A percentile compares a stretch with the other conserved stretches of the same genome.
These are phyloP conservation scores for Penicillium sclerotiorum DNA, from an alignment of 2,329 filamentous ascomycete species.

Conservation along the genomic window DNA sequence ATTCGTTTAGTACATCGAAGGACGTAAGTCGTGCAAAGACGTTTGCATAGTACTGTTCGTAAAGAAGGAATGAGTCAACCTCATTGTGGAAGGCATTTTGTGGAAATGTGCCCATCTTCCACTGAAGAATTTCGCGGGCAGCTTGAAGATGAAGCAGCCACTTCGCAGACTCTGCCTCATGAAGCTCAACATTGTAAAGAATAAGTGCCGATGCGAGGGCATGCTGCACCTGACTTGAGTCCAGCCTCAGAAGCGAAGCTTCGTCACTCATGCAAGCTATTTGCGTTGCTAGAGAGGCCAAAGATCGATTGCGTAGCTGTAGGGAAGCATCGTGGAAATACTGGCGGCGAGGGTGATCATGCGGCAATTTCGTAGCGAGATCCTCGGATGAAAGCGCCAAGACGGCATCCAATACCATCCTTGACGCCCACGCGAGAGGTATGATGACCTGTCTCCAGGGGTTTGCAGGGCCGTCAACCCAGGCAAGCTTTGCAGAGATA, in stretches of 20 bases:
- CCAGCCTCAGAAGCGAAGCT: not conserved
- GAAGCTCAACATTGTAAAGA: constrained; percentile 30
- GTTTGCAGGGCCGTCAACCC: constrained; percentile 30
- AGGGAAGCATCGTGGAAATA: constrained; percentile 13
- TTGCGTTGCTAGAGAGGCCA: constrained; percentile 13
- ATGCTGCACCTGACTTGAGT: constrained; percentile 2
- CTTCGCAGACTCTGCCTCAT: constrained; percentile 19
- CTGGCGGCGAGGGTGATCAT: constrained; percentile 6
- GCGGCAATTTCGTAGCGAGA: constrained; percentile 15
- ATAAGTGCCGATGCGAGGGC: constrained; percentile 28
- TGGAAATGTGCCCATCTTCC: constrained; percentile 16
- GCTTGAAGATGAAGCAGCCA: constrained; percentile 31
- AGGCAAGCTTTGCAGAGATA: constrained; percentile 27
- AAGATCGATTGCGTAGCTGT: constrained; percentile 11
- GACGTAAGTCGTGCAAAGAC: constrained; percentile 30
- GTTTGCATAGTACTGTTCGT: constrained; percentile 31
- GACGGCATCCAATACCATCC: constrained; percentile 25
- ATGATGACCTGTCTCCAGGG: constrained; percentile 30
- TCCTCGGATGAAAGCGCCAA: constrained; percentile 30
- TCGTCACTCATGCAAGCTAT: constrained; percentile 10
- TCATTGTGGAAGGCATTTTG: not conserved
- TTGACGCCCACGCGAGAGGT: constrained; percentile 25
- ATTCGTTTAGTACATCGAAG: constrained; percentile 21
- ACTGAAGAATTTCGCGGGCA: constrained; percentile 25
- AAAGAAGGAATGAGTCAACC: constrained; percentile 16